phyloP scores from a whole-genome alignment of 441 rosid genomes.

The Gossypium trilobum region DNA sequence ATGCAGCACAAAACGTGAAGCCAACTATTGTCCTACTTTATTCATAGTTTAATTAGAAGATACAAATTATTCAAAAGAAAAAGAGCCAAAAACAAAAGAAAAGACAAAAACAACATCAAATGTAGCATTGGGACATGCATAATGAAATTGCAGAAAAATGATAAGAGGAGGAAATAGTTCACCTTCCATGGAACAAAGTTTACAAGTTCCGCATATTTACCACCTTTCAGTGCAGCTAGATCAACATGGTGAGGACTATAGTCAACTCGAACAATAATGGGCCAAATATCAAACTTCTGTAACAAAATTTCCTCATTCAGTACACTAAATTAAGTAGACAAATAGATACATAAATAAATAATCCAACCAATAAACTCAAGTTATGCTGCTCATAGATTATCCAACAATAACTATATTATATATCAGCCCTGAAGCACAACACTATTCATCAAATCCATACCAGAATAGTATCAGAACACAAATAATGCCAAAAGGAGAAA shows the following conservation, averaged over 20 bases:
- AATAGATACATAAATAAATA: neutral
- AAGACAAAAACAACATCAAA: neutral
- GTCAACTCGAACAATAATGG: constrained; percentile 78
- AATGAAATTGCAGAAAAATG: neutral
- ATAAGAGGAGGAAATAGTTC: constrained; percentile 13
- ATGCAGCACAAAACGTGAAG: neutral
- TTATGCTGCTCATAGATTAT: neutral
- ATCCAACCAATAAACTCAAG: constrained; percentile 1
- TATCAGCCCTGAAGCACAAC: neutral
- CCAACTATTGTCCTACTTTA: neutral
- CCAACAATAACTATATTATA: constrained; percentile 7
- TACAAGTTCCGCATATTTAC: constrained; percentile 86
- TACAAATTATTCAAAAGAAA: neutral
- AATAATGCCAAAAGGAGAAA: constrained; percentile 3
- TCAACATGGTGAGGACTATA: constrained; percentile 79
- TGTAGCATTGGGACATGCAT: neutral
- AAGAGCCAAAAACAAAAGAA: neutral
- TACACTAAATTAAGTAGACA: constrained; percentile 22
- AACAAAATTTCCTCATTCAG: constrained; percentile 31
- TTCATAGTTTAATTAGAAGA: constrained; percentile 1
- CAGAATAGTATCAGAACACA: neutral
- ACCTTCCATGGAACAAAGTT: constrained; percentile 99
- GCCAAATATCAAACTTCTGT: constrained; percentile 88
- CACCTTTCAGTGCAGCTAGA: constrained; percentile 82
- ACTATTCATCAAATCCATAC: neutral